phyloP scores from a whole-genome alignment of 108 stramenopile species.

The Schizochytrium sp. region DNA sequence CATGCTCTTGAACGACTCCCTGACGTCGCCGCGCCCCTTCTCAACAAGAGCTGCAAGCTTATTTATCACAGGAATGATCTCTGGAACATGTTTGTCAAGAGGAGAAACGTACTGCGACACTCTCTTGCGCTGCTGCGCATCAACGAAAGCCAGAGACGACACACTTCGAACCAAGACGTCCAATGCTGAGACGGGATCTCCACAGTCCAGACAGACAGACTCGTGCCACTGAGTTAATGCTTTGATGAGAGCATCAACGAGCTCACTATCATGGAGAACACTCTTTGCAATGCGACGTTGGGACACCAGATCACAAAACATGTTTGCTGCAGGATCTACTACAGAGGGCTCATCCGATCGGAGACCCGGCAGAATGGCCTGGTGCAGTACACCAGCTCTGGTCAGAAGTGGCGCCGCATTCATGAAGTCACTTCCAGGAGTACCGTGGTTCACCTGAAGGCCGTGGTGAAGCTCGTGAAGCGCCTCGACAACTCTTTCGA shows the following conservation, averaged over 20 bases:
- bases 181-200: conserved; percentile 10
- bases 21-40: not conserved
- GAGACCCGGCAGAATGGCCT: conserved; percentile 49
- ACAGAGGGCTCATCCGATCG: not conserved
- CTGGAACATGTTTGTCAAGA: not conserved
- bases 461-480: conserved; percentile 27
- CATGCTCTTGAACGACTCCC: not conserved
- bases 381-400: not conserved
- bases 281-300: not conserved
- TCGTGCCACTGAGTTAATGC: conserved; percentile 40
- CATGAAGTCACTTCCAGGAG: not conserved
- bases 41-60: conserved; percentile 35
- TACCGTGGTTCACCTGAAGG: conserved; percentile 50
- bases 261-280: not conserved
- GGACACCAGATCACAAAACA: not conserved
- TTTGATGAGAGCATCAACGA: not conserved
- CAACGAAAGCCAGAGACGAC: not conserved
- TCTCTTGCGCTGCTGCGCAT: not conserved
- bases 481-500: not conserved
- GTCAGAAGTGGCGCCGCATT: conserved; percentile 23
- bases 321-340: not conserved
- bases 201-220: conserved; percentile 30
- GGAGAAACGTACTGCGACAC: not conserved
- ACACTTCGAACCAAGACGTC: conserved; percentile 30
- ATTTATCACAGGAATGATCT: not conserved